Percentiles rank a stretch among this genome's conserved stretches.
Evolutionary conservation across 306 rosid species (phyloP).

Genomic region (Ormosia semicastrata): DNA sequence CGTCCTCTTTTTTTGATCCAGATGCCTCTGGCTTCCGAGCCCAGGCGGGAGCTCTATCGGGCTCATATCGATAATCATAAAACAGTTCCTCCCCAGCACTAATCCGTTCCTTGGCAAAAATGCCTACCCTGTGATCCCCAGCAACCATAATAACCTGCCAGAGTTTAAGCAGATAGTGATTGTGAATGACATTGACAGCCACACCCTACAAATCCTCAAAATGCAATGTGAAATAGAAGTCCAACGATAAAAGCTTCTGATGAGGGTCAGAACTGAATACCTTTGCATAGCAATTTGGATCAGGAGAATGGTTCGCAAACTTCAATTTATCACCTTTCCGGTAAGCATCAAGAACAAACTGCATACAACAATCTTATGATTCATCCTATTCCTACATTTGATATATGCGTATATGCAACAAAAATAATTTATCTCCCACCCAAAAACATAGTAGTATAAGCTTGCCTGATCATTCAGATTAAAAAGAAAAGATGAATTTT

Average conservation of each 20-base stretch:
- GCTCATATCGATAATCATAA: conserved; percentile 95
- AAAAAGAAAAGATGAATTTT: conserved; percentile 96
- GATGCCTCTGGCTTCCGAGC: conserved; percentile 89
- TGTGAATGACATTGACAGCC: not conserved
- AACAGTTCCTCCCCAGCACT: conserved; percentile 95
- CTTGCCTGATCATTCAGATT: conserved; percentile 98
- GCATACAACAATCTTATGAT: conserved; percentile 27
- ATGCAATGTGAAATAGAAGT: conserved; percentile 11
- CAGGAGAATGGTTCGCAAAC: conserved; percentile 97
- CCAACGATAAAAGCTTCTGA: not conserved
- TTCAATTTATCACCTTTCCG: conserved; percentile 96
- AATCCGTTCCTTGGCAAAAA: conserved; percentile 96
- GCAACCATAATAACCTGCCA: conserved; percentile 98
- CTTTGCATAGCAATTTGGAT: conserved; percentile 99
- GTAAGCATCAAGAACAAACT: conserved; percentile 98
- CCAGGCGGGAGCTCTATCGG: conserved; percentile 99
- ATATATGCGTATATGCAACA: not conserved
- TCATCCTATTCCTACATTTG: not conserved
- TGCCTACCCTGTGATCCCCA: conserved; percentile 98
- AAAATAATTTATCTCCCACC: not conserved
- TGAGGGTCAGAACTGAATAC: conserved; percentile 36
- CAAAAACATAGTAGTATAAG: not conserved
- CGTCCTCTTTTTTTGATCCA: conserved; percentile 83
- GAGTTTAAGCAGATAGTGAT: not conserved
- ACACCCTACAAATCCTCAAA: not conserved